A percentile compares a stretch with the other conserved stretches of the same genome.
Conservation (phyloP, 2,329 filamentous ascomycete species). For the Rugonectria rugulosa region DNA sequence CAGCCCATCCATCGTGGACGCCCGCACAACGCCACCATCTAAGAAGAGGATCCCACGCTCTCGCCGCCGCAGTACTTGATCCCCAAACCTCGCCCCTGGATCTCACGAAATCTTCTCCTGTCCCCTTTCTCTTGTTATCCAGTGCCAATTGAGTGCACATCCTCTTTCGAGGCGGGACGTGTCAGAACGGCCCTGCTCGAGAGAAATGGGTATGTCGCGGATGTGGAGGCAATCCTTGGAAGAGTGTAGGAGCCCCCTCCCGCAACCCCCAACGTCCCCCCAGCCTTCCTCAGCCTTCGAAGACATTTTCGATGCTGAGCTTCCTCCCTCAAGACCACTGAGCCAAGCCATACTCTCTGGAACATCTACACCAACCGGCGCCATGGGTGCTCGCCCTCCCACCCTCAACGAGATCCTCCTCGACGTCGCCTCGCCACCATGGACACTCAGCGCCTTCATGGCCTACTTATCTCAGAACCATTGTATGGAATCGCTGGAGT, state of each 20-base stretch:
- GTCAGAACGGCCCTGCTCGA: conserved; percentile 26
- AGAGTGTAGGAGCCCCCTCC: conserved; percentile 51
- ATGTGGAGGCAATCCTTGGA: conserved; percentile 54
- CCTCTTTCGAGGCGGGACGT: conserved; percentile 30
- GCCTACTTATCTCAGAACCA: conserved; percentile 97
- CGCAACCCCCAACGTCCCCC: conserved; percentile 51
- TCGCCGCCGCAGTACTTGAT: conserved; percentile 33
- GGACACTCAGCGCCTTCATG: conserved; percentile 92
- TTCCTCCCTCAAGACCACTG: conserved; percentile 54
- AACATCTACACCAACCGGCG: conserved; percentile 44
- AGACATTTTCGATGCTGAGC: conserved; percentile 54
- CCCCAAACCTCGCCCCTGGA: conserved; percentile 25
- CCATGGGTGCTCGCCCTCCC: conserved; percentile 56
- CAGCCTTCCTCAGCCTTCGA: conserved; percentile 54
- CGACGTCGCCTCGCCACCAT: conserved; percentile 85
- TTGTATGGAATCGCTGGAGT: conserved; percentile 94
- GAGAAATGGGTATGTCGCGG: conserved; percentile 56
- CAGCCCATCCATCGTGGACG: conserved; percentile 30
- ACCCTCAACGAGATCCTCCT: conserved; percentile 87
- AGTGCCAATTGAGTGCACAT: conserved; percentile 20
- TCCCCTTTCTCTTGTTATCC: conserved; percentile 7
- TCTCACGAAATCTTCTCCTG: conserved; percentile 19
- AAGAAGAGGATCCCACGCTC: conserved; percentile 26
- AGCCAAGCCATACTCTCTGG: conserved; percentile 58
- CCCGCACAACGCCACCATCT: conserved; percentile 27